Conservation (phyloP, 768 basidiomycete species). For the Hortiboletus flavorubellus region DNA sequence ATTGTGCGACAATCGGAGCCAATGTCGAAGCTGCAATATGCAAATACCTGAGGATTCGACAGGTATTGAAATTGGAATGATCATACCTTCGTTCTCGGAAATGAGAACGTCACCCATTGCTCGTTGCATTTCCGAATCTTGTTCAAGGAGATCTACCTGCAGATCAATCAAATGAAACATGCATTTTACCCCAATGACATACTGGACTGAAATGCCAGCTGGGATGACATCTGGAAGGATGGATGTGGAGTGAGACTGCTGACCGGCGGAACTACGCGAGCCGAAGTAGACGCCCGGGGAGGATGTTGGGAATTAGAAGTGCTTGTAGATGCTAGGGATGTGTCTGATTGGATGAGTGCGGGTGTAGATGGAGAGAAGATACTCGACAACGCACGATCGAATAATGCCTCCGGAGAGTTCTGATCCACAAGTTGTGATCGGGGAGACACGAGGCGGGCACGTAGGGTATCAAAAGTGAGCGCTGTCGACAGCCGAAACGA, state of each 20-base stretch:
- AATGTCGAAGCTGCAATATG: conserved; percentile 14
- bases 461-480: conserved; percentile 43
- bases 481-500: conserved; percentile 46
- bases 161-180: background rate
- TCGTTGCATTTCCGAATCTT: conserved; percentile 70
- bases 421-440: conserved; percentile 38
- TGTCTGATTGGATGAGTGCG: conserved; percentile 10
- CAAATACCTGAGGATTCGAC: background rate
- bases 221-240: conserved; percentile 53
- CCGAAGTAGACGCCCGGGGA: conserved; percentile 29
- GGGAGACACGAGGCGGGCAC: conserved; percentile 42
- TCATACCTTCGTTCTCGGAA: conserved; percentile 41
- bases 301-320: conserved; percentile 5
- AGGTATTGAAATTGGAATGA: background rate
- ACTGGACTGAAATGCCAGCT: conserved; percentile 54
- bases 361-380: background rate
- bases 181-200: conserved; percentile 17
- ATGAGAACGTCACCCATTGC: conserved; percentile 55
- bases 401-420: conserved; percentile 28
- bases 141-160: conserved; percentile 57
- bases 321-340: conserved; percentile 15
- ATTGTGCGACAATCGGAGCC: conserved; percentile 1
- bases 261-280: conserved; percentile 42
- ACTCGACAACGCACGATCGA: conserved; percentile 34
- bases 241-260: conserved; percentile 55